phyloP scores from a whole-genome alignment of 768 basidiomycete genomes.

The Boletus vinaceobasis region DNA sequence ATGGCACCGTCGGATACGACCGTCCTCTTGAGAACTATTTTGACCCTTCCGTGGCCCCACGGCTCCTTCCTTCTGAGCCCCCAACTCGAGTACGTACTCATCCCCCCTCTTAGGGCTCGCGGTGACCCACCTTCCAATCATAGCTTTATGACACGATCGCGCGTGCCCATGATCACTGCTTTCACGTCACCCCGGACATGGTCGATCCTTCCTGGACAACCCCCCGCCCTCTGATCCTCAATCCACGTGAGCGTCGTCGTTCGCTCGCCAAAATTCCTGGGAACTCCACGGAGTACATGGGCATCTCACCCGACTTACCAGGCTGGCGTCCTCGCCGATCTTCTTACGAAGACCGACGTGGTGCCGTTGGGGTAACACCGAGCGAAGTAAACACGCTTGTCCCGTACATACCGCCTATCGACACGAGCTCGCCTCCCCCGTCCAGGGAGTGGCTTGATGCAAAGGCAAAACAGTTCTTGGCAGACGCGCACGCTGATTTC shows the following conservation, averaged over 20 bases:
- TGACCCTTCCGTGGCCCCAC: constrained; percentile 18
- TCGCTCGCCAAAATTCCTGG: constrained; percentile 8
- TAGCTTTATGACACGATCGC: constrained; percentile 33
- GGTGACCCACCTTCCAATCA: neutral
- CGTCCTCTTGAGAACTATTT: constrained; percentile 25
- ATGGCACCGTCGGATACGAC: constrained; percentile 22
- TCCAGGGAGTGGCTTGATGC: constrained; percentile 18
- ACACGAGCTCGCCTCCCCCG: constrained; percentile 14
- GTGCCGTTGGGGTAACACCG: constrained; percentile 20
- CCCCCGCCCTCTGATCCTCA: constrained; percentile 8
- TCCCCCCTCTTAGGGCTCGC: neutral
- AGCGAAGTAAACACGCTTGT: constrained; percentile 27
- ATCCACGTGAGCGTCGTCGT: constrained; percentile 16
- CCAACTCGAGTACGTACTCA: constrained; percentile 16
- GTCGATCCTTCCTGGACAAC: constrained; percentile 12
- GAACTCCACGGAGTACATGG: constrained; percentile 24
- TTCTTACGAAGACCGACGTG: constrained; percentile 25
- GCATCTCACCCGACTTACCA: constrained; percentile 19
- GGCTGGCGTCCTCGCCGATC: constrained; percentile 25
- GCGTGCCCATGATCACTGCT: constrained; percentile 23
- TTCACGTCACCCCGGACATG: constrained; percentile 5
- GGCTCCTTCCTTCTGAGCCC: constrained; percentile 11
- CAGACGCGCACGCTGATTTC: constrained; percentile 13
- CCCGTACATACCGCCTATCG: constrained; percentile 23
- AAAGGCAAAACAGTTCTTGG: constrained; percentile 14